Conservation (phyloP, 306 rosid species). For the Hippophae tibetana region DNA sequence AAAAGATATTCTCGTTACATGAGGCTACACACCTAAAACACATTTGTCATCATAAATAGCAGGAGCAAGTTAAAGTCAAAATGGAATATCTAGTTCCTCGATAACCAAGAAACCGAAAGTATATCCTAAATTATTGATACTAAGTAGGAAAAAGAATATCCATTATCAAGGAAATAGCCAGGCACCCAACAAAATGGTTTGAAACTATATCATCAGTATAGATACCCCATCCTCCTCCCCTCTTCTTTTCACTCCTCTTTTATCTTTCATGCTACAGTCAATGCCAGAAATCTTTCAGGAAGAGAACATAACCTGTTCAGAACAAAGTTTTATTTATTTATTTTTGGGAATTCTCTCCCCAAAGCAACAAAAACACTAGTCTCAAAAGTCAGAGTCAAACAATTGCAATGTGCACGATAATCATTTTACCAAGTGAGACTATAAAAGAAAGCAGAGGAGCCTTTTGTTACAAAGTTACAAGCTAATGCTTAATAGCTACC, state of each 20-base stretch:
- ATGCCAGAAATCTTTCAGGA: background rate
- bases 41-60: background rate
- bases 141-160: too few species aligned
- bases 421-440: too few species aligned
- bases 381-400: background rate
- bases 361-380: background rate
- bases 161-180: too few species aligned
- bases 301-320: background rate
- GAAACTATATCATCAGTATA: too few species aligned
- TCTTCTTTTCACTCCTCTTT: background rate
- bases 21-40: background rate
- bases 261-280: background rate
- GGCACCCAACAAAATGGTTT: too few species aligned
- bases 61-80: background rate
- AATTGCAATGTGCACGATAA: too few species aligned
- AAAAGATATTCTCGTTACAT: background rate
- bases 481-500: too few species aligned
- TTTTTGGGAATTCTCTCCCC: background rate
- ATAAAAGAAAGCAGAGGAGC: too few species aligned
- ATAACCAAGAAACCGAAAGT: background rate
- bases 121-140: too few species aligned
- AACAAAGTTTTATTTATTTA: background rate
- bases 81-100: background rate
- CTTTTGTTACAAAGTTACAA: too few species aligned
- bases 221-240: background rate